Evolutionary conservation across 208 protist species (phyloP), one percentile per base, ranked within the genome.

Genomic region (Lotmaria passim): DNA sequence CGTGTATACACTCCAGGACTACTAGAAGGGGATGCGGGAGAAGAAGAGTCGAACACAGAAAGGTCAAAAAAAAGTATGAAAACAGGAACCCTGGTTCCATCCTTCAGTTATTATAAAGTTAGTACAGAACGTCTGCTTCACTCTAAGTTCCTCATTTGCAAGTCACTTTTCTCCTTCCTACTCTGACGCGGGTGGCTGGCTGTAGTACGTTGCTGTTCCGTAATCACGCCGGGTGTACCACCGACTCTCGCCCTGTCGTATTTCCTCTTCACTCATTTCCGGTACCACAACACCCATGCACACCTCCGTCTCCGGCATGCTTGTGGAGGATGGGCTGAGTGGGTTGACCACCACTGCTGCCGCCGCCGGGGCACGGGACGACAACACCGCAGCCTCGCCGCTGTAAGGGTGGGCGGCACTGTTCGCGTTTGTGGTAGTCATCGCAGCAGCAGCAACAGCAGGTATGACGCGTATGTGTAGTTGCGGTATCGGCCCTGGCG

Each of bases 211-310:
- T 0, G 53, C 53, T 28, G 53, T 24, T 15, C 53, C 53, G 53
- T 59, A 59, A 34, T 59, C 53, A 3, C 34, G 34, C 53, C 44
- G 53, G 33, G 28, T 31, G 53, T 59, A 59, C 53, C 30, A 59
- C 5, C 53, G 53, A 30, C 53, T 10, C 33, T 44, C 53, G 2
- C 6, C 34, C 21, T 23, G 19, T 12, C 0, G 24, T 5, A 15
- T 30, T 17, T 39, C 34, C 34, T 39, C 53, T 21, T 59, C 33
- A 4, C 7, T 28, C 33, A 59, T 5, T 7, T 44, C 53, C 1
- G 53, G 34, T 28, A 59, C 53, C 33, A 59, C 53, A 2, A 44
- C 34, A 39, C 53, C 53, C n/a, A 44, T 34, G n/a, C 33, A 59
- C 1, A 36, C 53, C 34, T 59, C 53, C 53, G 33, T 23, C 6